These are phyloP conservation scores for Colletotrichum theobromicola DNA, from an alignment of 2,329 filamentous ascomycete species.

Conservation along the genomic window DNA sequence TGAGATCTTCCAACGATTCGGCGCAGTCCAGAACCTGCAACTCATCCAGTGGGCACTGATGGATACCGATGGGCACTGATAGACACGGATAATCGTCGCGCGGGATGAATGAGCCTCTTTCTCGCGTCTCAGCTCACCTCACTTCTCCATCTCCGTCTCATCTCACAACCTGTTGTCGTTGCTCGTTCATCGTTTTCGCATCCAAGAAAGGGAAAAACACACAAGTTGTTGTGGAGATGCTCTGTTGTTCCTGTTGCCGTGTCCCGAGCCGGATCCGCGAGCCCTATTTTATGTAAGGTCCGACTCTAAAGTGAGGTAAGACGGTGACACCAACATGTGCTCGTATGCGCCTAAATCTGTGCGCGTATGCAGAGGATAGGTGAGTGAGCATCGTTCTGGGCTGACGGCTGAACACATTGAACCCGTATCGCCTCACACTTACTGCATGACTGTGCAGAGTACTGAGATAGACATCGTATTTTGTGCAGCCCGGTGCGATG, in stretches of 20 bases:
- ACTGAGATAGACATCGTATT: neutral
- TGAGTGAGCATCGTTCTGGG: neutral
- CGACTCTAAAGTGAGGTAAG: neutral
- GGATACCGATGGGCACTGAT: neutral
- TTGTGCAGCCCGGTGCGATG: neutral
- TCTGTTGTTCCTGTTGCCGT: neutral
- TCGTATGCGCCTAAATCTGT: slow-evolving; percentile 3
- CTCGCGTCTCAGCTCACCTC: neutral
- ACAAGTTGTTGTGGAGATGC: neutral
- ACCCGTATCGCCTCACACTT: neutral
- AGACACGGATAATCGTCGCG: neutral
- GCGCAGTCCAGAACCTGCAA: neutral
- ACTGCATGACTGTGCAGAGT: no score
- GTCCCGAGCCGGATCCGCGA: neutral
- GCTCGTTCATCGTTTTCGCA: neutral
- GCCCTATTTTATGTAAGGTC: neutral
- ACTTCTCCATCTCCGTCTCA: neutral
- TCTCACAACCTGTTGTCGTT: neutral
- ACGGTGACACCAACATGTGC: neutral
- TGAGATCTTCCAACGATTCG: neutral
- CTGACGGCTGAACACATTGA: neutral
- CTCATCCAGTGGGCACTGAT: neutral
- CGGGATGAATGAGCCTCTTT: neutral
- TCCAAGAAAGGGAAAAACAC: neutral
- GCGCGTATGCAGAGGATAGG: neutral